Evolutionary conservation across 345 rosid genomes (phyloP), one percentile per base, ranked within the genome.

Genomic region (Arabis alpina): DNA sequence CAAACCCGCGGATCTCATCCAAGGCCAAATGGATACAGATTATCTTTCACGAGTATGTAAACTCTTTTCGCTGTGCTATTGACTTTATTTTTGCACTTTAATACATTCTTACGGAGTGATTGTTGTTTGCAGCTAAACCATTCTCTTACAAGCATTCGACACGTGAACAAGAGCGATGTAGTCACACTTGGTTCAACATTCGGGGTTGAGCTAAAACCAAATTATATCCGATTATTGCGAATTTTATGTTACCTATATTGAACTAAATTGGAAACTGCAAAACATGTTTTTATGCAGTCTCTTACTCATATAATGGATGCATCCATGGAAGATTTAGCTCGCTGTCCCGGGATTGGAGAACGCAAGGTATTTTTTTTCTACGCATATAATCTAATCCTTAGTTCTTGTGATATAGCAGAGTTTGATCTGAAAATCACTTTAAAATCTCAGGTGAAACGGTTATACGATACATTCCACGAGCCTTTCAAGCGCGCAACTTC

Each of bases 161-260:
- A 78, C 81, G 91, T 91, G 64, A 93, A 91, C 83, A 89, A 89
- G 85, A 94, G 95, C 12, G 96, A 89, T 75, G 97, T 91, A 25
- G 96, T 94, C 69, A 94, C 99, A 48, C 88, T 94, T 70, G 99
- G 97, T 30, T 94, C 99, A 50, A 86, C 95, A 48, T 94, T 94
- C 15, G 92, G 97, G 89, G 96, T 91, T 78, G 65, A 82, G 63
- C 72, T 57, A 1, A 23, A 51, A 24, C 24, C 13, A 49, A 23
- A 34, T 4, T 4, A 0, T 19, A 41, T 8, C 1, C 8, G 9
- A 24, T 37, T 57, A 11, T 59, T 50, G 37, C 14, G 50, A 60
- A 28, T 16, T 43, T 19, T 25, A 42, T 34, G 6, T 8, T 61
- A 62, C 16, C 1, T 44, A 60, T 53, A 42, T 3, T 59, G 44